Conservation (phyloP, 345 rosid species). For the Dovyalis caffra region DNA sequence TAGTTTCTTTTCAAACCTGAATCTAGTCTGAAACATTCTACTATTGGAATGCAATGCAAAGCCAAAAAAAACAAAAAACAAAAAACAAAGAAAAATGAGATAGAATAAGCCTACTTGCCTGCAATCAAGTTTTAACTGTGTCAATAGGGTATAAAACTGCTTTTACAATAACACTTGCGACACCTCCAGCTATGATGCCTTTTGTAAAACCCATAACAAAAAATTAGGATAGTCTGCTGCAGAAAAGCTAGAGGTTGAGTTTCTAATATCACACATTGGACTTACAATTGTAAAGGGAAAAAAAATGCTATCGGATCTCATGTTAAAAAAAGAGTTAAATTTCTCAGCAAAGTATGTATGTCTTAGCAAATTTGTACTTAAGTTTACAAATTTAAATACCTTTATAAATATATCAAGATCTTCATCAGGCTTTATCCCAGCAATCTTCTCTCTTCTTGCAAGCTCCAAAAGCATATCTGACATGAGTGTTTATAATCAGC, state of each 20-base stretch:
- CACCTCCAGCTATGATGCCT: slow-evolving; percentile 90
- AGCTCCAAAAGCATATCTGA: slow-evolving; percentile 93
- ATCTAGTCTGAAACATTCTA: not conserved
- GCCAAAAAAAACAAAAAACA: too few relatives aligned
- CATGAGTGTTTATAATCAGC: slow-evolving; percentile 13
- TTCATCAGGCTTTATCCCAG: slow-evolving; percentile 94
- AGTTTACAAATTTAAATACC: slow-evolving; percentile 37
- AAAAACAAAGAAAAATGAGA: slow-evolving; percentile 15
- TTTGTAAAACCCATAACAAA: slow-evolving; percentile 44
- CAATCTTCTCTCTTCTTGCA: slow-evolving; percentile 86
- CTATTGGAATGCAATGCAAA: not conserved
- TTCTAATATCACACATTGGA: too few relatives aligned
- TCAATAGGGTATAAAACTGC: slow-evolving; percentile 89
- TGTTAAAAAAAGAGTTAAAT: too few relatives aligned
- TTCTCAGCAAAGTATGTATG: too few relatives aligned
- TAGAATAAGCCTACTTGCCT: slow-evolving; percentile 43
- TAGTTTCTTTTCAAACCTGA: not conserved
- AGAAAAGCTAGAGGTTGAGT: too few relatives aligned
- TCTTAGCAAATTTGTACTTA: too few relatives aligned
- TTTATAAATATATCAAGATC: slow-evolving; percentile 99
- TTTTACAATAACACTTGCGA: slow-evolving; percentile 94
- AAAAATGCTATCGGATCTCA: too few relatives aligned
- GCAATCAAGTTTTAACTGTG: slow-evolving; percentile 90
- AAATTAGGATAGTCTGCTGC: too few relatives aligned
- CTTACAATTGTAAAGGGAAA: too few relatives aligned